Evolutionary conservation across 805 yeast species (phyloP).

Genomic region (Wickerhamiella brachini): DNA sequence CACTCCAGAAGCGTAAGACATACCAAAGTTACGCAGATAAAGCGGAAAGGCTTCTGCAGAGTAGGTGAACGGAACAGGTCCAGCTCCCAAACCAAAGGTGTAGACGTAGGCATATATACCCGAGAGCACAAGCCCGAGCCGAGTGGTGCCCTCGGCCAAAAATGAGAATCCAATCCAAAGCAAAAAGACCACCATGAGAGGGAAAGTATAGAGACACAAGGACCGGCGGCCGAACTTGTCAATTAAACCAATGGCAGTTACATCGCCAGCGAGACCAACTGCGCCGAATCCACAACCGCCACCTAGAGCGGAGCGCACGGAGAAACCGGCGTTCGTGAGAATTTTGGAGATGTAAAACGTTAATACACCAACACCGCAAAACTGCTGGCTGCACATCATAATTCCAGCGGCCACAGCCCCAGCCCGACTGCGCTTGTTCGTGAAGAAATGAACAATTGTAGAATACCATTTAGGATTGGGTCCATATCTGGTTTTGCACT

Average conservation of each 20-base stretch:
- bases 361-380: conserved; percentile 81
- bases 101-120: conserved; percentile 64
- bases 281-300: conserved; percentile 84
- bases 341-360: conserved; percentile 75
- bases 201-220: conserved; percentile 43
- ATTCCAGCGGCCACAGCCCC: conserved; percentile 70
- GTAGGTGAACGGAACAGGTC: conserved; percentile 82
- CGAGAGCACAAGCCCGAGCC: conserved; percentile 52
- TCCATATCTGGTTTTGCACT: conserved; percentile 34
- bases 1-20: conserved; percentile 44
- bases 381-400: conserved; percentile 82
- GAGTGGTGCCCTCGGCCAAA: conserved; percentile 36
- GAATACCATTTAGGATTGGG: conserved; percentile 11
- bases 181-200: conserved; percentile 42
- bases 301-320: conserved; percentile 26
- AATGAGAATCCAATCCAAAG: conserved; percentile 46
- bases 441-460: conserved; percentile 10
- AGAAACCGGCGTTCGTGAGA: conserved; percentile 37
- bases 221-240: conserved; percentile 64
- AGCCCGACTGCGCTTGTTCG: conserved; percentile 51
- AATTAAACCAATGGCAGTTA: conserved; percentile 71
- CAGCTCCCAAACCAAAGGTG: conserved; percentile 73
- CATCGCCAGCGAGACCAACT: conserved; percentile 64
- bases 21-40: conserved; percentile 16
- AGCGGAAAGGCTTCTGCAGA: conserved; percentile 45